Evolutionary conservation across 495 filamentous ascomycete genomes (phyloP).

Genomic region (Trichocladium uniseriatum): DNA sequence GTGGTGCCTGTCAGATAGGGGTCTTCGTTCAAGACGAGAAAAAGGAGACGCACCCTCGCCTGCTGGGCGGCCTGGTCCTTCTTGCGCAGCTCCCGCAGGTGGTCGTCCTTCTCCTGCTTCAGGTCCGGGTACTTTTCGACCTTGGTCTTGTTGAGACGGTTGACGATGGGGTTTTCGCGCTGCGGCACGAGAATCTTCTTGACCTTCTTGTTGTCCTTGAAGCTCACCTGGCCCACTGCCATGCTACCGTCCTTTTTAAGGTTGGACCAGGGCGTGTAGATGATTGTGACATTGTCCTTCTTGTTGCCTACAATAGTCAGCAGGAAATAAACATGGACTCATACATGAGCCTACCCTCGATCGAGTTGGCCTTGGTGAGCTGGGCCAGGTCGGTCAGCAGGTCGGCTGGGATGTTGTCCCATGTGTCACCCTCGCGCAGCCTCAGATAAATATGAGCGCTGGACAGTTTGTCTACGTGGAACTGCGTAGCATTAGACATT

Average conservation of each 20-base stretch:
- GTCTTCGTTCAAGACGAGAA: background rate
- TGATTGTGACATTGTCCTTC: conserved; percentile 91
- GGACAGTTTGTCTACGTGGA: conserved; percentile 95
- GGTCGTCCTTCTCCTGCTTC: conserved; percentile 64
- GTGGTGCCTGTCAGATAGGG: background rate
- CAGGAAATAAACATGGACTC: background rate
- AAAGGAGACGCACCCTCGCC: conserved; percentile 45
- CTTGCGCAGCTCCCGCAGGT: conserved; percentile 55
- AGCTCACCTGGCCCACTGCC: conserved; percentile 89
- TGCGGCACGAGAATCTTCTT: conserved; percentile 65
- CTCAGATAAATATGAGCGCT: conserved; percentile 94
- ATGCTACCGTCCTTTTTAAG: conserved; percentile 93
- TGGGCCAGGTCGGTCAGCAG: conserved; percentile 84
- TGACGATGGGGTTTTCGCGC: conserved; percentile 82
- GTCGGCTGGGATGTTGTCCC: conserved; percentile 70
- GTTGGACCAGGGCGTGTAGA: conserved; percentile 98
- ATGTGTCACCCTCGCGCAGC: conserved; percentile 67
- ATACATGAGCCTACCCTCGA: conserved; percentile 65
- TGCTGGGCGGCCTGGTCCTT: conserved; percentile 58
- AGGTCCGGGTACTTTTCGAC: conserved; percentile 80
- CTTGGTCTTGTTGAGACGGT: conserved; percentile 93
- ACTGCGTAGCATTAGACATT: conserved; percentile 41
- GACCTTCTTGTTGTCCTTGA: conserved; percentile 84
- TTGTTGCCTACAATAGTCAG: conserved; percentile 57
- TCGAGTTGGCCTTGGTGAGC: conserved; percentile 96